These are phyloP conservation scores for Mycena crocata DNA, from an alignment of 768 basidiomycete species.

Conservation along the genomic window DNA sequence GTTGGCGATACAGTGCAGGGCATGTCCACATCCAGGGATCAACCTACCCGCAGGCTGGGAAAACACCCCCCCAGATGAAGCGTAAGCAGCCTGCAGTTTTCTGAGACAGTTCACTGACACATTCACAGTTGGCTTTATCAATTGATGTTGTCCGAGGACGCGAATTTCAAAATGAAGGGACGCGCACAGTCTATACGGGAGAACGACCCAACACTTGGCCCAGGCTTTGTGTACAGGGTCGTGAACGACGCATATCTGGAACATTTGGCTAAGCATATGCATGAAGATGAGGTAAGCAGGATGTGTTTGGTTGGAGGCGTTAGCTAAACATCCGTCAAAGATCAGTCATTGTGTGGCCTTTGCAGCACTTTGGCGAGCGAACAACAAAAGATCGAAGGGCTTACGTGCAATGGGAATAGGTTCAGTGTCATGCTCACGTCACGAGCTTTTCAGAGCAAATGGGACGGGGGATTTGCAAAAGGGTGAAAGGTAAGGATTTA, in stretches of 20 bases:
- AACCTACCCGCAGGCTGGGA: constrained; percentile 18
- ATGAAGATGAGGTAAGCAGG: constrained; percentile 9
- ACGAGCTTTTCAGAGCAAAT: constrained; percentile 30
- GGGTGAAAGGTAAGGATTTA: constrained; percentile 37
- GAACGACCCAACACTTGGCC: constrained; percentile 28
- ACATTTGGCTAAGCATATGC: constrained; percentile 1
- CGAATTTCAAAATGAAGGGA: constrained; percentile 35
- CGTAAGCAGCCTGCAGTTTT: constrained; percentile 13
- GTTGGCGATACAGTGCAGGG: constrained; percentile 17
- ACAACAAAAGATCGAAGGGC: constrained; percentile 33
- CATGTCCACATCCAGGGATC: constrained; percentile 26
- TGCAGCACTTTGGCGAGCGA: constrained; percentile 23
- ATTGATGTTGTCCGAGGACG: constrained; percentile 23
- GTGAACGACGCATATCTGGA: constrained; percentile 19
- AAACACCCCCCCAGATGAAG: not conserved
- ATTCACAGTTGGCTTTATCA: constrained; percentile 23
- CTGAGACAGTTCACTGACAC: not conserved
- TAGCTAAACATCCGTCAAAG: no score
- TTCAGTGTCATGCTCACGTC: constrained; percentile 33
- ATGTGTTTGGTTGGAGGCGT: no score
- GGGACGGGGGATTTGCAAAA: constrained; percentile 42
- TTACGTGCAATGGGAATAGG: constrained; percentile 36
- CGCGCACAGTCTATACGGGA: constrained; percentile 12
- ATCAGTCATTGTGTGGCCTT: constrained; percentile 32
- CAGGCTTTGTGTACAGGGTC: constrained; percentile 31